Conservation (phyloP, 2,329 filamentous ascomycete genomes). For the Botrytis elliptica region DNA sequence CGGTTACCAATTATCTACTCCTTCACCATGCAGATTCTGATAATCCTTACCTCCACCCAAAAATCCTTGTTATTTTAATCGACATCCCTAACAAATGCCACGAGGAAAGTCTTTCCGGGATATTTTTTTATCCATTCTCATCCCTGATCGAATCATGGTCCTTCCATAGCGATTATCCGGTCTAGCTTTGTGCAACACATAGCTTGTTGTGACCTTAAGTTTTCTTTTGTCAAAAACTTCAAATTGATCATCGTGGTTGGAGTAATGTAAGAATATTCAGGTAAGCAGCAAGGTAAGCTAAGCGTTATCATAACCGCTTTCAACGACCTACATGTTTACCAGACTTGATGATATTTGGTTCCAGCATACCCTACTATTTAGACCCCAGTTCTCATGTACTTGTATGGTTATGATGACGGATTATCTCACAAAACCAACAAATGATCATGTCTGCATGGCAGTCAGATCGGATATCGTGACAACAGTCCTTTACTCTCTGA, state of each 20-base stretch:
- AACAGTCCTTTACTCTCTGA: not conserved
- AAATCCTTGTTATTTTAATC: constrained; percentile 12
- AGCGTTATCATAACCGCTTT: constrained; percentile 2
- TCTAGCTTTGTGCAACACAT: constrained; percentile 15
- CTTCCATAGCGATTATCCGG: constrained; percentile 8
- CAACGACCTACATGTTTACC: constrained; percentile 13
- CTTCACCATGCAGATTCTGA: not conserved
- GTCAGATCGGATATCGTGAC: constrained; percentile 6
- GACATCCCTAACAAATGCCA: constrained; percentile 19
- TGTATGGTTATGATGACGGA: not conserved
- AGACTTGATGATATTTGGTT: constrained; percentile 10
- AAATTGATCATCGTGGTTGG: not conserved
- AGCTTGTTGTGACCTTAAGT: not conserved
- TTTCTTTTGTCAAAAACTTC: not conserved
- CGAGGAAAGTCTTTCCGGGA: constrained; percentile 16
- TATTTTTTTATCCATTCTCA: constrained; percentile 13
- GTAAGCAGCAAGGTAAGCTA: not conserved
- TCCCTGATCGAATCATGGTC: constrained; percentile 14
- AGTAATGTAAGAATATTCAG: not conserved
- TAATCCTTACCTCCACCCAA: constrained; percentile 13
- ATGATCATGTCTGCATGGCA: not conserved
- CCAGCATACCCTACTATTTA: not conserved
- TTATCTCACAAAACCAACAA: constrained; percentile 10
- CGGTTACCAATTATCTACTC: constrained; percentile 5
- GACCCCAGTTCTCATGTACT: not conserved